A percentile compares a stretch with the other conserved stretches of the same genome.
phyloP scores from a whole-genome alignment of 495 filamentous ascomycete genomes.

The Pseudomonodictys pantanalensis region DNA sequence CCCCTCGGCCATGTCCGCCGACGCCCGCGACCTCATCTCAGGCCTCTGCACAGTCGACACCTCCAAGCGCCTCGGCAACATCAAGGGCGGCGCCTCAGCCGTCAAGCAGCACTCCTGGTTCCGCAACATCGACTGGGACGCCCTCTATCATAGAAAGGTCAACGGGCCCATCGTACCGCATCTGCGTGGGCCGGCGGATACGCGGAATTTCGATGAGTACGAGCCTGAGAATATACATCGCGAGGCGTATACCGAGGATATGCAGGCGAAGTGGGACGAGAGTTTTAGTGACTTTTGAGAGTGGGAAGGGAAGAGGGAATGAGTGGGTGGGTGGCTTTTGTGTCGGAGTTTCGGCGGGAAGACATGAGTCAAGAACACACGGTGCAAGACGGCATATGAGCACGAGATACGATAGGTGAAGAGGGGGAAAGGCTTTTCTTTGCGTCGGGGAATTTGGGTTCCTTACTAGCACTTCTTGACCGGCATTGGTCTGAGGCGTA shows the following conservation, averaged over 20 bases:
- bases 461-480: no score
- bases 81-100: conserved; percentile 72
- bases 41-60: conserved; percentile 87
- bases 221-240: conserved; percentile 55
- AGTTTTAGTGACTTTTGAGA: conserved; percentile 74
- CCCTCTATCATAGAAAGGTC: conserved; percentile 61
- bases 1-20: conserved; percentile 65
- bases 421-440: no score
- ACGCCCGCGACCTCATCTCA: conserved; percentile 79
- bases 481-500: no score
- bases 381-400: no score
- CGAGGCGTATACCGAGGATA: conserved; percentile 68
- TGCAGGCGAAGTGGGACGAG: conserved; percentile 70
- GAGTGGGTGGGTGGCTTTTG: background rate
- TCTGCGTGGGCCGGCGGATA: conserved; percentile 75
- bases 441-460: no score
- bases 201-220: conserved; percentile 88
- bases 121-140: conserved; percentile 77
- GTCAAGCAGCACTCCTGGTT: conserved; percentile 93
- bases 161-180: conserved; percentile 85
- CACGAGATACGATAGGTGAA: no score
- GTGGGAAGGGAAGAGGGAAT: background rate
- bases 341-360: conserved; percentile 9
- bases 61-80: conserved; percentile 81
- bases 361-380: no score